Base-by-base conservation (phyloP, 495 filamentous ascomycete species). In the Penicillium chermesinum region DNA sequence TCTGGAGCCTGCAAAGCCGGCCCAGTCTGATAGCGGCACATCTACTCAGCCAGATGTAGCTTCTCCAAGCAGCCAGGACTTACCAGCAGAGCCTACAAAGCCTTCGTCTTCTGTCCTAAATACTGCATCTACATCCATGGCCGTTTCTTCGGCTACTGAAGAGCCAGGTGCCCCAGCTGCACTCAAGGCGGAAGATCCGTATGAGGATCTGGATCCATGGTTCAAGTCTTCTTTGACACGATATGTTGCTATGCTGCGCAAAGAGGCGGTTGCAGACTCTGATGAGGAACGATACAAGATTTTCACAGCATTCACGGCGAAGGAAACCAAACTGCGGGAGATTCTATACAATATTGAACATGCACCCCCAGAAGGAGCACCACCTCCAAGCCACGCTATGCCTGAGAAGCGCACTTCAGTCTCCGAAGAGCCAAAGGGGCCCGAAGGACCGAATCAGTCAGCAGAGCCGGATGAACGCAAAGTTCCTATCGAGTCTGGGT, bases 181-280 rank as follows among this genome's bases (percentile, higher is more conserved):
- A 38, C 34, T 53, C 15, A 62, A 57, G 18, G 34, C 40, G 6
- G 25, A 60, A 33, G 74, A 73, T 54, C 73, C 68, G 7, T 74
- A 74, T 42, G 72, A 71, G 25, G 73, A 77, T 53, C 59, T 79
- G 9, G 75, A 78, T 34, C 70, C 75, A 1, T 78, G 75, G 75
- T 76, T 62, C 19, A 74, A 70, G 52, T 75, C 76, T 8, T 79
- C 76, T 37, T 49, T 79, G 27, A 66, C 69, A 20, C 73, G 76
- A 17, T 79, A 72, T 53, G 63, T 76, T 14, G 67, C 73, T 7
- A 78, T 78, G 73, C 52, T 79, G 17, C 73, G 70, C 19, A 77
- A 79, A 52, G 76, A 79, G 53, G 68, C 71, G 16, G 66, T 70
- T 18, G 74, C 72, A 9, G 67, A 74, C 38, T 71, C 67, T 2